These are phyloP conservation scores for Beta lomatogona DNA, from an alignment of 179 eudicot genomes.

Conservation along the genomic window DNA sequence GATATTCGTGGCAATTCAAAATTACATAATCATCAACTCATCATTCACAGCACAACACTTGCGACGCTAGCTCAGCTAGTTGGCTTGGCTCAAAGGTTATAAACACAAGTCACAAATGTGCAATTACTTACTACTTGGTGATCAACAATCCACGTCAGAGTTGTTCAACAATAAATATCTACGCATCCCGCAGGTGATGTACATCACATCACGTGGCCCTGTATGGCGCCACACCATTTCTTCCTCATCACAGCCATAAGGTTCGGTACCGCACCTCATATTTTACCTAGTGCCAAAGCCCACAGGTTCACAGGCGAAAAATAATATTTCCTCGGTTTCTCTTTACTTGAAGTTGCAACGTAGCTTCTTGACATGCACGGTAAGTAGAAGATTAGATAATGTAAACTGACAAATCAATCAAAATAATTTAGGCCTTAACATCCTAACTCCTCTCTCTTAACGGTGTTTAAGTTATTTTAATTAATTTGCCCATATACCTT, in stretches of 20 bases:
- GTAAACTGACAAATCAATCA: no score
- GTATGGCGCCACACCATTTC: neutral
- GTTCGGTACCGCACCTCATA: no score
- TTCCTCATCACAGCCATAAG: neutral
- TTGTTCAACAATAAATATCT: no score
- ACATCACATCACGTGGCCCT: conserved; percentile 27
- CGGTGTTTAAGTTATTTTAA: no score
- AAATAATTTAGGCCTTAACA: no score
- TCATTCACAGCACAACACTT: neutral
- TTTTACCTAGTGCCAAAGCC: neutral
- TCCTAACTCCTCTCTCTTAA: no score
- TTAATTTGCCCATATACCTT: no score
- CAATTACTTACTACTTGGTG: neutral
- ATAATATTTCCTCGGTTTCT: no score
- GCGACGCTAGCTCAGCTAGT: neutral
- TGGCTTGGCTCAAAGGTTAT: neutral
- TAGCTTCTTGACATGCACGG: no score
- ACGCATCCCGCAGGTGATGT: neutral
- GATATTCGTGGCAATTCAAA: neutral
- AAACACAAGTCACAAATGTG: neutral
- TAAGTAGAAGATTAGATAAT: no score
- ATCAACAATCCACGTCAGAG: conserved; percentile 21
- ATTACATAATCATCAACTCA: no score
- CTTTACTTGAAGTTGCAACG: no score
- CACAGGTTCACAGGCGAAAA: neutral